A percentile compares a stretch with the other conserved stretches of the same genome.
phyloP scores from a whole-genome alignment of 2,329 filamentous ascomycete genomes.

The Aspergillus novofumigatus region DNA sequence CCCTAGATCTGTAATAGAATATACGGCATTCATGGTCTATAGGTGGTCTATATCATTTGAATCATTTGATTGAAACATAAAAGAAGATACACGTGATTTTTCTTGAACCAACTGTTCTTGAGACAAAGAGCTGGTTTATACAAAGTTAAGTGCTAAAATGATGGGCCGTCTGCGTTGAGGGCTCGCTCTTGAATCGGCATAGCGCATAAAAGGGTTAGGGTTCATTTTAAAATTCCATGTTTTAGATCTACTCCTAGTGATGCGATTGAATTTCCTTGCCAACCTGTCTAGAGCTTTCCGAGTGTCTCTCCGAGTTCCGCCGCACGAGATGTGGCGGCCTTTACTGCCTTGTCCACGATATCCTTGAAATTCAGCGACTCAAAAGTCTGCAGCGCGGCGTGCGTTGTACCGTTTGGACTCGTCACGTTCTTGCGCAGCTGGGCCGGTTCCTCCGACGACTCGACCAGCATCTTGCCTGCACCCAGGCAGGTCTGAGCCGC shows the following conservation, averaged over 20 bases:
- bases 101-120: too few species aligned
- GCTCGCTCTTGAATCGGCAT: too few species aligned
- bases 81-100: too few species aligned
- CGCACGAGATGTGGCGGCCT: conserved; percentile 26
- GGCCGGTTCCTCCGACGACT: conserved; percentile 25
- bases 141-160: too few species aligned
- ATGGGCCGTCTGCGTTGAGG: too few species aligned
- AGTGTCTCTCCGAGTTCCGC: conserved; percentile 28
- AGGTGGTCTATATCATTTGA: too few species aligned
- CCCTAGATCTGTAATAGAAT: too few species aligned
- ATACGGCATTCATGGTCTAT: too few species aligned
- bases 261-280: neutral
- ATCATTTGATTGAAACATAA: too few species aligned
- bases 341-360: conserved; percentile 30
- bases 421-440: conserved; percentile 35
- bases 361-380: conserved; percentile 26
- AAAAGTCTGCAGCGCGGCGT: conserved; percentile 30
- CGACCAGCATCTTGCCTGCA: conserved; percentile 32
- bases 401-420: conserved; percentile 33
- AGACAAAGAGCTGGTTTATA: too few species aligned
- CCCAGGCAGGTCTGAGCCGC: conserved; percentile 34
- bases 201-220: neutral
- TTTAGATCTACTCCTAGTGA: neutral
- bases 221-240: neutral
- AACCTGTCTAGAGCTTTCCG: conserved; percentile 11